These are phyloP conservation scores for Trametes coccinea DNA, from an alignment of 768 basidiomycete species.

Conservation along the genomic window DNA sequence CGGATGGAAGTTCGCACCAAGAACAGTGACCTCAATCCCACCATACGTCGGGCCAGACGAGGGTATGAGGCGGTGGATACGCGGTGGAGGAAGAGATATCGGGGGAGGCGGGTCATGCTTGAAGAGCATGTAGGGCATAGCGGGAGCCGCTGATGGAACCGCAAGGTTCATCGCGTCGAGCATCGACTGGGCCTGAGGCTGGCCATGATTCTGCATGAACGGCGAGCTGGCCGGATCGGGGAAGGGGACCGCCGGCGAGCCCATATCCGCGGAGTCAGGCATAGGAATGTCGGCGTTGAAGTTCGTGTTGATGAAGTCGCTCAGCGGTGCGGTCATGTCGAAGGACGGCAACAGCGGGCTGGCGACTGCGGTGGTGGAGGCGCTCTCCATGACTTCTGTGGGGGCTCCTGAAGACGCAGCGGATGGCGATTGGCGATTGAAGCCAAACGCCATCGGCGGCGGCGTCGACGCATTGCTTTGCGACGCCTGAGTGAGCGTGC, in stretches of 20 bases:
- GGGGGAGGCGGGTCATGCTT: constrained; percentile 50
- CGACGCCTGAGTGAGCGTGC: not conserved
- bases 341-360: constrained; percentile 15
- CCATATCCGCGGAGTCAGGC: constrained; percentile 22
- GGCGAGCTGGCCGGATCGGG: constrained; percentile 12
- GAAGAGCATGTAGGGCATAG: constrained; percentile 48
- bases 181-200: constrained; percentile 3
- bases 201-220: not conserved
- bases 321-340: constrained; percentile 10
- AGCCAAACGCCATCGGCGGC: constrained; percentile 1
- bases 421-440: not conserved
- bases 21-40: constrained; percentile 91
- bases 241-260: constrained; percentile 11
- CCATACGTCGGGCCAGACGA: constrained; percentile 85
- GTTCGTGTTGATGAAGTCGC: constrained; percentile 13
- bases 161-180: constrained; percentile 14
- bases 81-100: constrained; percentile 56
- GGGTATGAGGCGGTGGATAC: constrained; percentile 84
- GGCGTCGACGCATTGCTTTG: constrained; percentile 9
- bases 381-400: constrained; percentile 6
- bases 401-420: not conserved
- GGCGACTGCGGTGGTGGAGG: constrained; percentile 8
- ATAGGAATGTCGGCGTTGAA: constrained; percentile 27
- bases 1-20: constrained; percentile 88
- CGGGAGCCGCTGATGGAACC: not conserved